A percentile compares a stretch with the other conserved stretches of the same genome.
Conservation (phyloP, 176 grass and related monocot genomes). For the Hyparrhenia diplandra region DNA sequence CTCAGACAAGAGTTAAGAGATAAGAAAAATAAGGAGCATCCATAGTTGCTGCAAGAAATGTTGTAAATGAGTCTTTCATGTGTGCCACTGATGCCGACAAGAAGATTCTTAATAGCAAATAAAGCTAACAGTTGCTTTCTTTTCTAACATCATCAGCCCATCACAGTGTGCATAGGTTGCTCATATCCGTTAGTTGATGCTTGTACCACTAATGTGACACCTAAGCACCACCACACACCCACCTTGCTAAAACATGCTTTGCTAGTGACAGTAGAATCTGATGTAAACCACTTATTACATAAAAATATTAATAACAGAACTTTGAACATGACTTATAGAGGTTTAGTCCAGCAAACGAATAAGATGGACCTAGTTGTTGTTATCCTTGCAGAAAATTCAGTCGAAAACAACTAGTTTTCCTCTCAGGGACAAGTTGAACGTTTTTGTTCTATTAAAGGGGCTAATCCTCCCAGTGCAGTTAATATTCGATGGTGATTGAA, state of each 20-base stretch:
- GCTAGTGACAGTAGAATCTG: not conserved
- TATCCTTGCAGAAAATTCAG: not conserved
- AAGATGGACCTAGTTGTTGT: not conserved
- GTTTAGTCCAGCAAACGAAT: not conserved
- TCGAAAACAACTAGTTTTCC: not conserved
- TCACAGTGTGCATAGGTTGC: not conserved
- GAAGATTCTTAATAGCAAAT: not conserved
- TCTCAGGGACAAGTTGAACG: not conserved
- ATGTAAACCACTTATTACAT: not conserved
- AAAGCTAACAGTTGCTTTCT: not conserved
- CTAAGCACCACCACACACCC: not conserved
- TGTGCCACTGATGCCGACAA: not conserved
- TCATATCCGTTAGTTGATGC: not conserved
- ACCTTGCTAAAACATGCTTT: not conserved
- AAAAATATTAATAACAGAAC: not conserved
- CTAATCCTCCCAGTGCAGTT: not conserved
- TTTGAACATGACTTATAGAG: not conserved
- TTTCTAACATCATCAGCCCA: not conserved
- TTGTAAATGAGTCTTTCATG: not conserved
- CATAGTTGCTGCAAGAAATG: not conserved
- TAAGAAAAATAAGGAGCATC: not conserved
- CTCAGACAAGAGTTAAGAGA: not conserved
- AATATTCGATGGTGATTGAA: conserved; percentile 9
- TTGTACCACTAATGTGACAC: not conserved
- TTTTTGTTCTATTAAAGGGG: not conserved